phyloP scores from a whole-genome alignment of 441 rosid species.

The Populus hybrid region DNA sequence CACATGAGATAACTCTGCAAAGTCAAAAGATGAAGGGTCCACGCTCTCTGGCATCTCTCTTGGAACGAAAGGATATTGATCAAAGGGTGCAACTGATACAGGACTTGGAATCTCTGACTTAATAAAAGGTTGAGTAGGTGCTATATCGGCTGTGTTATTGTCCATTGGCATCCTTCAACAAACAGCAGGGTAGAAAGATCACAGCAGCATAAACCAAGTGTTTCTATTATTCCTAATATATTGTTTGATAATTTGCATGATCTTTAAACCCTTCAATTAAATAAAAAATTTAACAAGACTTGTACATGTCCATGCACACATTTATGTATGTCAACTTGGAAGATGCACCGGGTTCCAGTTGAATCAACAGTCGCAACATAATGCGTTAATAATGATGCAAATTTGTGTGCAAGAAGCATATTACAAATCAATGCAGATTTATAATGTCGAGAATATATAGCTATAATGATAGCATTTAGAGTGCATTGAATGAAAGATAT shows the following conservation, averaged over 20 bases:
- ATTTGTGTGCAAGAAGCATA: not conserved
- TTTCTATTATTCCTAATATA: not conserved
- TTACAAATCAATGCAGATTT: not conserved
- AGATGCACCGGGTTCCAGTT: not conserved
- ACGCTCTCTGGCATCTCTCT: conserved; percentile 19
- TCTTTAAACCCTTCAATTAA: not conserved
- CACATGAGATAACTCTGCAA: conserved; percentile 24
- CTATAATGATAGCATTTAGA: not conserved
- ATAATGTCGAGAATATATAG: too few species aligned
- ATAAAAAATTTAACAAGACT: not conserved
- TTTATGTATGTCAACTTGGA: too few species aligned
- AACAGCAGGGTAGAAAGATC: conserved; percentile 2
- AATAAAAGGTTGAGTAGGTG: not conserved
- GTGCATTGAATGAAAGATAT: not conserved
- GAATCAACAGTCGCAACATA: not conserved
- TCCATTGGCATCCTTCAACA: conserved; percentile 24
- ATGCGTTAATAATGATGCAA: not conserved
- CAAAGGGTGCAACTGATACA: conserved; percentile 22
- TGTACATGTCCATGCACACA: not conserved
- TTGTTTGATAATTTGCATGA: not conserved
- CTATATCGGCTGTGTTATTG: not conserved
- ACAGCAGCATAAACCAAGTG: not conserved
- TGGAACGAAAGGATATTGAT: conserved; percentile 26
- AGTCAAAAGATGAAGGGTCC: conserved; percentile 21
- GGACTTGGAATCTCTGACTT: conserved; percentile 31